Evolutionary conservation across 2,329 filamentous ascomycete genomes (phyloP).

Genomic region (Tolypocladium tropicale): DNA sequence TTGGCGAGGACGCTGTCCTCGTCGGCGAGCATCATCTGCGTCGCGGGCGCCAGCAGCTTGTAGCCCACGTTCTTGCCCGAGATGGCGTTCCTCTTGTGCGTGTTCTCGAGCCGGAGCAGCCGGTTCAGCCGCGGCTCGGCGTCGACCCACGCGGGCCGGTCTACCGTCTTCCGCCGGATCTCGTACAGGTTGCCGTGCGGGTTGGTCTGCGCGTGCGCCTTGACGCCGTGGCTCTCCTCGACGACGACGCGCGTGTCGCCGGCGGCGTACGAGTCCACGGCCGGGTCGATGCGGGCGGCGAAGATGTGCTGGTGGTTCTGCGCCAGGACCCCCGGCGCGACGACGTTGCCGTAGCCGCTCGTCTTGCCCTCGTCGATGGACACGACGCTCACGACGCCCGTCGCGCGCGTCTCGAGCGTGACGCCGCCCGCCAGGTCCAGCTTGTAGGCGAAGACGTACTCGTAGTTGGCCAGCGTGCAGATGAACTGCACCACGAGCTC

Average conservation of each 20-base stretch:
- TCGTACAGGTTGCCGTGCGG: slow-evolving; percentile 52
- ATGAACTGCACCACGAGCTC: slow-evolving; percentile 60
- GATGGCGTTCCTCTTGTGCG: slow-evolving; percentile 30
- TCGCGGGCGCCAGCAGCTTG: slow-evolving; percentile 34
- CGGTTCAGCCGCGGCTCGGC: slow-evolving; percentile 43
- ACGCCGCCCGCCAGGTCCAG: slow-evolving; percentile 54
- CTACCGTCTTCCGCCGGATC: slow-evolving; percentile 36
- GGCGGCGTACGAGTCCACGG: slow-evolving; percentile 38
- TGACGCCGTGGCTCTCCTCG: slow-evolving; percentile 25
- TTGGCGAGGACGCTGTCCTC: slow-evolving; percentile 29
- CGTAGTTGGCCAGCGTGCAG: slow-evolving; percentile 61
- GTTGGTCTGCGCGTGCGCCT: slow-evolving; percentile 41
- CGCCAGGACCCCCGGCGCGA: slow-evolving; percentile 53
- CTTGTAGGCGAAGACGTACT: slow-evolving; percentile 45
- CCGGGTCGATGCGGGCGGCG: slow-evolving; percentile 52
- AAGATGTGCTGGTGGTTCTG: slow-evolving; percentile 66
- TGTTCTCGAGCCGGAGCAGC: slow-evolving; percentile 37
- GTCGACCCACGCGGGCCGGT: slow-evolving; percentile 36
- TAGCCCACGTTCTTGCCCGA: slow-evolving; percentile 40
- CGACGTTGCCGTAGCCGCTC: slow-evolving; percentile 48
- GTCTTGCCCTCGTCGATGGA: slow-evolving; percentile 46
- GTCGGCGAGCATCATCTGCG: slow-evolving; percentile 37
- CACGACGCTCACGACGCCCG: slow-evolving; percentile 53
- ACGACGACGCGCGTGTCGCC: slow-evolving; percentile 39
- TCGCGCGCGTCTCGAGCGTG: slow-evolving; percentile 52